Evolutionary conservation across 176 grass and related monocot genomes (phyloP).

Genomic region (Melocanna baccifera): DNA sequence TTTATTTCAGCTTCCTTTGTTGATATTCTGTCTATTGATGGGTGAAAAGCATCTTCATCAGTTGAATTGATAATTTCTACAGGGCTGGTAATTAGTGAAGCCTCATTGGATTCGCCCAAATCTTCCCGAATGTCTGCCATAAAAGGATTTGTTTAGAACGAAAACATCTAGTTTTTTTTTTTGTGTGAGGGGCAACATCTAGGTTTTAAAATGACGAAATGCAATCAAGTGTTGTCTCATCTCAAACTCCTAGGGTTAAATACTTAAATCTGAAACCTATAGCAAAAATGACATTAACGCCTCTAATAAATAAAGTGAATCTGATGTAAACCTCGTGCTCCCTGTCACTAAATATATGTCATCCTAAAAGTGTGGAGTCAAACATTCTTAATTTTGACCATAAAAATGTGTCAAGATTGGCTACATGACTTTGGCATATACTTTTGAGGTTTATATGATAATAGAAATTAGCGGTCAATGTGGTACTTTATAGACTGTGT

Average conservation of each 20-base stretch:
- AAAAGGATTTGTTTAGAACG: conserved; percentile 5
- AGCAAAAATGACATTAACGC: neutral
- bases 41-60: conserved; percentile 10
- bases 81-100: conserved; percentile 16
- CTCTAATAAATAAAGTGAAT: neutral
- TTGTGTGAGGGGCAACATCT: neutral
- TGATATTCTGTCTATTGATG: neutral
- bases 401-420: neutral
- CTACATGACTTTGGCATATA: neutral
- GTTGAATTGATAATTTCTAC: conserved; percentile 9
- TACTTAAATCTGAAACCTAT: conserved; percentile 30
- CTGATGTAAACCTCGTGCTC: neutral
- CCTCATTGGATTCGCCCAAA: conserved; percentile 36
- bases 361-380: neutral
- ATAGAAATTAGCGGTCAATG: neutral
- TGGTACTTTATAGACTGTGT: neutral
- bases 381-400: neutral
- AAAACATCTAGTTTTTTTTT: neutral
- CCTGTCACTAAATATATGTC: neutral
- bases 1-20: conserved; percentile 37
- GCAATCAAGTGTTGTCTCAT: conserved; percentile 4
- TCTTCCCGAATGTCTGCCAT: conserved; percentile 42
- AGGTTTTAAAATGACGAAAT: neutral
- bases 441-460: neutral
- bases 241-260: neutral